Conservation (phyloP, 257 asterid species). For the Lavandula angustifolia region DNA sequence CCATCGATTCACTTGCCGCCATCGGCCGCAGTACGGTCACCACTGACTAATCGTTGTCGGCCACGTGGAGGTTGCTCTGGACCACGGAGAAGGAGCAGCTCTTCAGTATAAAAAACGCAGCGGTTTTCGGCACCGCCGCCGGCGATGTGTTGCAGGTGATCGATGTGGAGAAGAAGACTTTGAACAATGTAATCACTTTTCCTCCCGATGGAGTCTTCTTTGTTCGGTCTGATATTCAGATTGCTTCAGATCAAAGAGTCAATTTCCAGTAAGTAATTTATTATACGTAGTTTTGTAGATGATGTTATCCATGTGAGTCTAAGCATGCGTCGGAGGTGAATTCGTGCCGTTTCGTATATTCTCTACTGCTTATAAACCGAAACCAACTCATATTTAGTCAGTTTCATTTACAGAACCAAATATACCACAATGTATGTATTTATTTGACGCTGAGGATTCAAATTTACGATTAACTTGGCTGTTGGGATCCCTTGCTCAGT, state of each 20-base stretch:
- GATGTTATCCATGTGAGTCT: not conserved
- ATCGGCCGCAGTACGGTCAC: slow-evolving; percentile 60
- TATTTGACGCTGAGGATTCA: not conserved
- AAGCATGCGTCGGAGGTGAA: not conserved
- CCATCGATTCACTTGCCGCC: slow-evolving; percentile 62
- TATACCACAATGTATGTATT: not conserved
- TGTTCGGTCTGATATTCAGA: slow-evolving; percentile 77
- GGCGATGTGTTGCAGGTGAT: slow-evolving; percentile 92
- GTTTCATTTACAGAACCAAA: not conserved
- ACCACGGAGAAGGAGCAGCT: slow-evolving; percentile 98
- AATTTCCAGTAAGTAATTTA: slow-evolving; percentile 56
- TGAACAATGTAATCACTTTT: slow-evolving; percentile 80
- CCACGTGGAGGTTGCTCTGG: slow-evolving; percentile 95
- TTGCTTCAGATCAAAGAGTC: slow-evolving; percentile 77
- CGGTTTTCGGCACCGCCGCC: slow-evolving; percentile 68
- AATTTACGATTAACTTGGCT: not conserved
- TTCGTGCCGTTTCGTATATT: too few species aligned
- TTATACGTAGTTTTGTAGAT: not conserved
- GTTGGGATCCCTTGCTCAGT: not conserved
- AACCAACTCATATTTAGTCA: not conserved
- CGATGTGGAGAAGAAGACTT: slow-evolving; percentile 56
- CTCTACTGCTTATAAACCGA: not conserved
- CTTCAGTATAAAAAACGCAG: slow-evolving; percentile 63
- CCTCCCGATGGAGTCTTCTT: slow-evolving; percentile 94
- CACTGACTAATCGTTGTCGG: slow-evolving; percentile 56